Base-by-base conservation (phyloP, 192 early-diverging fungal genomes). In the Rhizoclosmatium globosum region DNA sequence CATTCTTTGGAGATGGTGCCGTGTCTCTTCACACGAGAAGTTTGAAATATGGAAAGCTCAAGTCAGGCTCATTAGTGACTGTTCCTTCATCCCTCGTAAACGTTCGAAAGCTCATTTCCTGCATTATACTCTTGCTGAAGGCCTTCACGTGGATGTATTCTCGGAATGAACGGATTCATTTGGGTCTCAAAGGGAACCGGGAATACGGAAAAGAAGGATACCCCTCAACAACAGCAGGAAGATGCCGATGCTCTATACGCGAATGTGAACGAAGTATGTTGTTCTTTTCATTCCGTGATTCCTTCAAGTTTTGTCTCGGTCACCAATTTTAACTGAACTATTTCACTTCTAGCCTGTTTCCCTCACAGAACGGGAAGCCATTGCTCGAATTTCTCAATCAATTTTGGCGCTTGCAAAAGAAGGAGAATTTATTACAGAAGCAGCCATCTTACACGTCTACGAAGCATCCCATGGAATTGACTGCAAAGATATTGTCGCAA, bases 91-190 rank as follows among this genome's bases (percentile, higher is more conserved):
- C 91, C 3, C 85, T 98, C 61, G 91, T 99, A 94, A 94, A 71
- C 92, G 98, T 41, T 94, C 93, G 61, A 97, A 97, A 82, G 94
- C 94, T 44, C 98, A 99, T 81, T 99, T 99, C 85, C 91, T 95
- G 69, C 85, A 91, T n/a, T 87, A 98, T 44, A 89, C 94, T 0
- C 97, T 94, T 72, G 95, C 97, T 39, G 31, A 53, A 9, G 74
- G 62, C 31, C 39, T 76, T 9, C 21, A 62, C 21, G 93, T 99
- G 44, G 94, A 99, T 82, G 83, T 99, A 92, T 98, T 47, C 86
- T 99, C 43, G 98, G 98, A 21, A 81, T 99, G 42, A 99, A 99
- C 75, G 98, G 98, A 2, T 97, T 96, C 80, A 94, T 99, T 66
- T 98, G 95, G 95, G 92, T 98, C 38, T 89, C 92, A 85, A 97